Conservation (phyloP, 495 filamentous ascomycete genomes). For the Xylaria cubensis region DNA sequence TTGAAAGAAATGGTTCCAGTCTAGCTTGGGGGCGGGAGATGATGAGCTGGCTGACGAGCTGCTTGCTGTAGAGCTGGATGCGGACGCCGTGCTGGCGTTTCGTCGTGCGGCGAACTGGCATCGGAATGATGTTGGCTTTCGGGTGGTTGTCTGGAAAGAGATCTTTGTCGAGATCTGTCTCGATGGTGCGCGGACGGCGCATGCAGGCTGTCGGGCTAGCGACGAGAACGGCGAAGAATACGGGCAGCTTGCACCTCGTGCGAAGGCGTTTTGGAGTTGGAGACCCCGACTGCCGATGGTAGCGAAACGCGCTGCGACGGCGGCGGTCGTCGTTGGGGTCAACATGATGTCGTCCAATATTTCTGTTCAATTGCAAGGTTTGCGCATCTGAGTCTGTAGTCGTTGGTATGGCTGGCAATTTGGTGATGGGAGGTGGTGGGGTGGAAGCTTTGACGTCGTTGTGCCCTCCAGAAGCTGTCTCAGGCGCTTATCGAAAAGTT, state of each 20-base stretch:
- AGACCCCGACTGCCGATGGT: conserved; percentile 36
- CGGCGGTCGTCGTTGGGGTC: conserved; percentile 36
- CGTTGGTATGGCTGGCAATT: conserved; percentile 9
- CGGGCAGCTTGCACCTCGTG: conserved; percentile 37
- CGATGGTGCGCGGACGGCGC: conserved; percentile 28
- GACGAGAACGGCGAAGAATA: conserved; percentile 33
- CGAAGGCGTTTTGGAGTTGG: conserved; percentile 35
- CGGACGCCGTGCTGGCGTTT: conserved; percentile 46
- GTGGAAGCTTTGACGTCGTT: conserved; percentile 27
- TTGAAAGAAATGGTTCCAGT: conserved; percentile 94
- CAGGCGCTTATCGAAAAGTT: conserved; percentile 22
- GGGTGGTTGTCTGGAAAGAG: conserved; percentile 22
- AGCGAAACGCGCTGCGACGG: conserved; percentile 36
- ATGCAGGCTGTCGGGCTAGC: conserved; percentile 34
- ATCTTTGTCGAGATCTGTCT: conserved; percentile 32
- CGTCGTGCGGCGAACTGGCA: conserved; percentile 40
- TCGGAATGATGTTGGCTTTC: conserved; percentile 31
- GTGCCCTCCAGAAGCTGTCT: conserved; percentile 22
- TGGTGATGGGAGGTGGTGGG: conserved; percentile 18
- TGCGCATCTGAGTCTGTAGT: neutral
- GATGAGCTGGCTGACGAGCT: conserved; percentile 30
- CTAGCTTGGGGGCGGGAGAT: conserved; percentile 53
- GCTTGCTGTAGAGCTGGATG: conserved; percentile 45
- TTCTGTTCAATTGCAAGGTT: conserved; percentile 2
- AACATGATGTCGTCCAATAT: conserved; percentile 37